Conservation (phyloP, 2,329 filamentous ascomycete species). For the Cladorrhinum sp. region DNA sequence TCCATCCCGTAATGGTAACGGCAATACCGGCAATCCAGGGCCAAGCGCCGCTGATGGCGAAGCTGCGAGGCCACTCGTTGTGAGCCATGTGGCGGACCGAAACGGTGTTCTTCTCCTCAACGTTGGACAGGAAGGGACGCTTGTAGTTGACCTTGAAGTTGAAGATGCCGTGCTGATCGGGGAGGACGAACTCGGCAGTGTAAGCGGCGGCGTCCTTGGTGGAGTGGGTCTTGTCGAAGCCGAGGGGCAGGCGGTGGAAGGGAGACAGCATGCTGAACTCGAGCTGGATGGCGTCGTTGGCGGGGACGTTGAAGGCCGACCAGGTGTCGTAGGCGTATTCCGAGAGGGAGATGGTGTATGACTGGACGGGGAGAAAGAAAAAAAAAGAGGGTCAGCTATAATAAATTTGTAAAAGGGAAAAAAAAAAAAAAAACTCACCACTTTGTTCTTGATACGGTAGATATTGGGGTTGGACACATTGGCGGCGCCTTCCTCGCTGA, state of each 20-base stretch:
- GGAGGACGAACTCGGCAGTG: conserved; percentile 72
- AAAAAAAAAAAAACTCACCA: conserved; percentile 59
- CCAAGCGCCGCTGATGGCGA: conserved; percentile 85
- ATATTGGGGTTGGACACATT: conserved; percentile 75
- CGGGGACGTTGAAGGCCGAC: conserved; percentile 67
- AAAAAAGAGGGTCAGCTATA: conserved; percentile 10
- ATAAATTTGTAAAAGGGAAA: conserved; percentile 29
- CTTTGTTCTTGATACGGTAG: conserved; percentile 94
- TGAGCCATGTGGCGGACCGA: conserved; percentile 96
- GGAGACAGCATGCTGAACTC: conserved; percentile 99
- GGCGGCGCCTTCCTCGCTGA: conserved; percentile 51
- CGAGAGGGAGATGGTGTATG: conserved; percentile 83
- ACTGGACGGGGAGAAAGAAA: too few relatives aligned
- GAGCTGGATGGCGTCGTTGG: conserved; percentile 76
- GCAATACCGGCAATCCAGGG: conserved; percentile 90
- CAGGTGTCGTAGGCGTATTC: conserved; percentile 77
- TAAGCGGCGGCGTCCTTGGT: conserved; percentile 70
- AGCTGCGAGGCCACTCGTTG: conserved; percentile 92
- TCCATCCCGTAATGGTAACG: conserved; percentile 77
- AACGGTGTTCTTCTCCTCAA: conserved; percentile 93
- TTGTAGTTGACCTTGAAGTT: conserved; percentile 98
- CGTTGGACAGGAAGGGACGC: conserved; percentile 80
- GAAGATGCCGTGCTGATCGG: conserved; percentile 98
- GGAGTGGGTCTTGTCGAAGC: conserved; percentile 44
- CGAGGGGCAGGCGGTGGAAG: conserved; percentile 82